phyloP scores from a whole-genome alignment of 768 basidiomycete genomes.

The Tulasnella sp. region DNA sequence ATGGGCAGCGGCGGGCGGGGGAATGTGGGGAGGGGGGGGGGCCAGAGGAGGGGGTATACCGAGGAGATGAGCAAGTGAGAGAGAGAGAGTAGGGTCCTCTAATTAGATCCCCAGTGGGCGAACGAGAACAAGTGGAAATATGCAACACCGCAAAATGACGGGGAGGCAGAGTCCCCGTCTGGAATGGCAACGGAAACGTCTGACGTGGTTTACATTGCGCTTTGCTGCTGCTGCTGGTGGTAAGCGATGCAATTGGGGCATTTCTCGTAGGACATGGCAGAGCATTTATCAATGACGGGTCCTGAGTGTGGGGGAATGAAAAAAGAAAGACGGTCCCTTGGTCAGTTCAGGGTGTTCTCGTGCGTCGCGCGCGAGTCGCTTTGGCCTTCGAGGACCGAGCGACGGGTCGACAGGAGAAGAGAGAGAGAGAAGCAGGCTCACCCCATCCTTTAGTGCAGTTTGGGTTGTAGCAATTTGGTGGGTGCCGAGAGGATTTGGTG shows the following conservation, averaged over 20 bases:
- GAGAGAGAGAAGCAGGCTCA: neutral
- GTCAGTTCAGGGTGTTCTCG: conserved; percentile 10
- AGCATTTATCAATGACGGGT: conserved; percentile 21
- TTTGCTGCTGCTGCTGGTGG: conserved; percentile 5
- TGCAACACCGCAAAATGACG: neutral
- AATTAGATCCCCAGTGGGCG: conserved; percentile 9
- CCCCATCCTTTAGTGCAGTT: neutral
- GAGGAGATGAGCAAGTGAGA: neutral
- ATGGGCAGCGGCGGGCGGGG: neutral
- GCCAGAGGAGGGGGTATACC: neutral
- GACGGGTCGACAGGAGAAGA: neutral
- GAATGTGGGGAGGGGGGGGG: neutral
- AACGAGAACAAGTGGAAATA: conserved; percentile 6
- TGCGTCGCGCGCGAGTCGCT: neutral
- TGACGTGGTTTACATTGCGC: neutral
- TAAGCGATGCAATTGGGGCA: conserved; percentile 16
- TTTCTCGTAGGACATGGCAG: conserved; percentile 16
- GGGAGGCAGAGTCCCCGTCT: neutral
- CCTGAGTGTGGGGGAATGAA: neutral
- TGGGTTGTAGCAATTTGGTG: conserved; percentile 23
- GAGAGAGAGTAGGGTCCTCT: conserved; percentile 5
- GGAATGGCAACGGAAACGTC: neutral
- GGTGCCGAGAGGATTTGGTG: conserved; percentile 19
- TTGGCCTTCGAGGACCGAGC: neutral
- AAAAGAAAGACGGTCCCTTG: neutral